These are phyloP conservation scores for Beauveria varroae DNA, from an alignment of 2,329 filamentous ascomycete species.

Conservation along the genomic window DNA sequence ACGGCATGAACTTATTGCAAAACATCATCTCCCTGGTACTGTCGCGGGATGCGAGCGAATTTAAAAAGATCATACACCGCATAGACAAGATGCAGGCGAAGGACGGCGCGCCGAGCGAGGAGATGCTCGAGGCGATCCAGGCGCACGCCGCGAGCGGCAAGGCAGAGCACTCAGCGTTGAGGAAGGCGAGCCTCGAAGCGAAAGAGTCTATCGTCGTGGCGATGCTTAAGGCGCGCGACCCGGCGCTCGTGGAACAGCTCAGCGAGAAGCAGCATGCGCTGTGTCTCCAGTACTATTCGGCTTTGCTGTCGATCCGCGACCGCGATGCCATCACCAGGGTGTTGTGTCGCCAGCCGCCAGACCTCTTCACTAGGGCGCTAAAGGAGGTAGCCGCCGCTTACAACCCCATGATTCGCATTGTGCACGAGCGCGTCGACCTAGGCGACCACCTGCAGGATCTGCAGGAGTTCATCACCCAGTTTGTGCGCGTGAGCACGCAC, in stretches of 20 bases:
- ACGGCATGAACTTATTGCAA: constrained; percentile 76
- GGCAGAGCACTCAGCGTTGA: constrained; percentile 49
- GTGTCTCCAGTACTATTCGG: constrained; percentile 62
- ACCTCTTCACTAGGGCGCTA: constrained; percentile 63
- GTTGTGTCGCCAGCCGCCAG: constrained; percentile 61
- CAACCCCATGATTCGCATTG: constrained; percentile 63
- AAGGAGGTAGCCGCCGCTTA: constrained; percentile 59
- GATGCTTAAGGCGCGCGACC: constrained; percentile 52
- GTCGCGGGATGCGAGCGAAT: constrained; percentile 64
- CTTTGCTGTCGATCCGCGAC: constrained; percentile 64
- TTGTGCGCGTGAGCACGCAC: constrained; percentile 53
- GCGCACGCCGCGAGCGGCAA: constrained; percentile 46
- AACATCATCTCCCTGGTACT: constrained; percentile 67
- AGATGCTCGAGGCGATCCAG: constrained; percentile 54
- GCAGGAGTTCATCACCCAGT: constrained; percentile 62
- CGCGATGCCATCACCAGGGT: constrained; percentile 61
- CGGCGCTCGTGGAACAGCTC: constrained; percentile 37
- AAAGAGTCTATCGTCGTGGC: constrained; percentile 55
- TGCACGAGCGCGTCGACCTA: constrained; percentile 67
- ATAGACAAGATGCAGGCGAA: constrained; percentile 48
- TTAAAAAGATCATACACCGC: constrained; percentile 56
- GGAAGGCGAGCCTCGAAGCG: constrained; percentile 44
- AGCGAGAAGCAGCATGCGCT: constrained; percentile 54
- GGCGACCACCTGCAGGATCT: constrained; percentile 59
- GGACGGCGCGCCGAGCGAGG: constrained; percentile 45